phyloP scores from a whole-genome alignment of 805 yeast genomes.

The Candida germanica region DNA sequence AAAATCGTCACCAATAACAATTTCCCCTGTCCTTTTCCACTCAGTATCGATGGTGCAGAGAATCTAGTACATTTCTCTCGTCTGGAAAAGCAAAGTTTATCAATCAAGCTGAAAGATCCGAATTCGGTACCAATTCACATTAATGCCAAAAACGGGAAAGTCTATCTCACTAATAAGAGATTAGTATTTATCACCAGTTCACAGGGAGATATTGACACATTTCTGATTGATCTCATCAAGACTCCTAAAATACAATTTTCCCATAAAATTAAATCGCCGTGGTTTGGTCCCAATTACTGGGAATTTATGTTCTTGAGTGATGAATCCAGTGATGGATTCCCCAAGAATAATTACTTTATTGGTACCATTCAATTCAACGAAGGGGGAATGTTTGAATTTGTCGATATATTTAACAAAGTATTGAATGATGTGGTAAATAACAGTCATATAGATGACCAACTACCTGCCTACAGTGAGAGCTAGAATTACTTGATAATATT shows the following conservation, averaged over 20 bases:
- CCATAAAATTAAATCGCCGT: slow-evolving; percentile 44
- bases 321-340: slow-evolving; percentile 40
- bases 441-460: slow-evolving; percentile 40
- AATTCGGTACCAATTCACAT: slow-evolving; percentile 18
- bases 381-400: slow-evolving; percentile 47
- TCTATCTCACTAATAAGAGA: slow-evolving; percentile 42
- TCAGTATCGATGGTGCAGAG: slow-evolving; percentile 18
- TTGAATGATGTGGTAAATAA: slow-evolving; percentile 37
- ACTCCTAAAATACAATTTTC: slow-evolving; percentile 31
- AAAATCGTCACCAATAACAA: slow-evolving; percentile 18
- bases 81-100: slow-evolving; percentile 27
- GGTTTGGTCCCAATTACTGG: slow-evolving; percentile 55
- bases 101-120: slow-evolving; percentile 18
- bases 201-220: slow-evolving; percentile 43
- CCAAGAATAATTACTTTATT: slow-evolving; percentile 34
- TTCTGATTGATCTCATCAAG: slow-evolving; percentile 31
- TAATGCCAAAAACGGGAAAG: slow-evolving; percentile 35
- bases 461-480: slow-evolving; percentile 38
- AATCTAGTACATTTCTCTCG: slow-evolving; percentile 11
- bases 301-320: slow-evolving; percentile 38
- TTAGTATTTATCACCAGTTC: slow-evolving; percentile 36
- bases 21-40: slow-evolving; percentile 17
- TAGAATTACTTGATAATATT: slow-evolving; percentile 1
- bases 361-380: slow-evolving; percentile 41
- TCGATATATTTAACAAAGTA: slow-evolving; percentile 27